Conservation (phyloP, 306 rosid genomes). For the Hippophae rhamnoides region DNA sequence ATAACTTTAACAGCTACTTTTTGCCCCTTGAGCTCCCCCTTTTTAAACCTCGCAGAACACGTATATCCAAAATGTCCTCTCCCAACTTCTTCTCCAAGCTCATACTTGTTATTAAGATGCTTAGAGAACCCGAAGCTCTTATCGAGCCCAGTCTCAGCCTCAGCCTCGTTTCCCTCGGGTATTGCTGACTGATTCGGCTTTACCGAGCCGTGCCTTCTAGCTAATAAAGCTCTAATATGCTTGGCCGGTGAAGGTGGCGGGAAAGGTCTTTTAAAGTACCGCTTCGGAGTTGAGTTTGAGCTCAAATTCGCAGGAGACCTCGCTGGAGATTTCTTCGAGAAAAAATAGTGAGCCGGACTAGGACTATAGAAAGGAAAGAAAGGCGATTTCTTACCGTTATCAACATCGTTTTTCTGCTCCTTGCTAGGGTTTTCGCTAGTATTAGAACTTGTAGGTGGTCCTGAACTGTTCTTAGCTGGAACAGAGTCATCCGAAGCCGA, state of each 20-base stretch:
- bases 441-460: constrained; percentile 20
- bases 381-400: constrained; percentile 58
- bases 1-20: constrained; percentile 85
- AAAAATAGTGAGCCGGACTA: constrained; percentile 65
- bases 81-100: constrained; percentile 79
- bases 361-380: constrained; percentile 69
- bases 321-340: constrained; percentile 80
- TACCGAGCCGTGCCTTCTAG: constrained; percentile 68
- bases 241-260: constrained; percentile 94
- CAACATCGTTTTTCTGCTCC: constrained; percentile 2
- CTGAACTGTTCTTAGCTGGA: too few relatives aligned
- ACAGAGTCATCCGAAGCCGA: constrained; percentile 13
- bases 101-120: constrained; percentile 61
- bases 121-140: constrained; percentile 88
- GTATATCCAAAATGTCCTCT: constrained; percentile 88
- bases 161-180: constrained; percentile 59
- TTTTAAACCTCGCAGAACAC: constrained; percentile 57
- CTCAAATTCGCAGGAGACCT: constrained; percentile 54
- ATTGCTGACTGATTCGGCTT: constrained; percentile 65
- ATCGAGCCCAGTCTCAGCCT: constrained; percentile 44
- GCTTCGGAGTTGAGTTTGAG: constrained; percentile 49
- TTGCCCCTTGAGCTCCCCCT: constrained; percentile 64
- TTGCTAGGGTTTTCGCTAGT: constrained; percentile 24
- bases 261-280: constrained; percentile 57
- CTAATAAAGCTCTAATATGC: constrained; percentile 60